These are phyloP conservation scores for Melampsora occidentalis DNA, from an alignment of 1,284 basidiomycete species.

Conservation along the genomic window DNA sequence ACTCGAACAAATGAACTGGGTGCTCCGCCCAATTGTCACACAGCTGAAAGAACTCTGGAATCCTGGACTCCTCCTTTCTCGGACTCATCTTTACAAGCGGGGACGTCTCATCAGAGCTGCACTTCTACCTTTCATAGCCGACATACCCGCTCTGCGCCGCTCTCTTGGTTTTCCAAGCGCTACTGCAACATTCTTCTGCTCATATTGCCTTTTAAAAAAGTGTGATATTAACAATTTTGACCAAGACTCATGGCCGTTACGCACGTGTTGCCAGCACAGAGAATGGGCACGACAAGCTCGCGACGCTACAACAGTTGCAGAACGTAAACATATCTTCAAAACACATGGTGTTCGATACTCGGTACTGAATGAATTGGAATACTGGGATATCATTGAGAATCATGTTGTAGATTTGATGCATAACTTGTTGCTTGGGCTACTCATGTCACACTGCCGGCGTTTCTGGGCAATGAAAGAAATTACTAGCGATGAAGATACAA, in stretches of 20 bases:
- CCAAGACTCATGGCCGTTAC: background rate
- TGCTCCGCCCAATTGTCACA: conserved; percentile 49
- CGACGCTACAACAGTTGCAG: background rate
- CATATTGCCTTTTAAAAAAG: conserved; percentile 30
- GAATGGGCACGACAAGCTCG: background rate
- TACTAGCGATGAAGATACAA: background rate
- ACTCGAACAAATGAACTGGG: conserved; percentile 42
- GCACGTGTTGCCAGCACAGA: conserved; percentile 7
- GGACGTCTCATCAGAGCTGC: background rate
- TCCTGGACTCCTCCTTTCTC: conserved; percentile 48
- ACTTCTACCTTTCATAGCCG: conserved; percentile 43
- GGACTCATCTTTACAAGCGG: background rate
- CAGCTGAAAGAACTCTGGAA: conserved; percentile 52
- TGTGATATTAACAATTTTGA: conserved; percentile 14
- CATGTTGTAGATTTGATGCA: conserved; percentile 33
- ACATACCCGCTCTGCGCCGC: conserved; percentile 42
- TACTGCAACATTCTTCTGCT: conserved; percentile 40
- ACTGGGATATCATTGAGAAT: background rate
- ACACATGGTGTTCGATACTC: conserved; percentile 24
- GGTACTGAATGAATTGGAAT: conserved; percentile 2
- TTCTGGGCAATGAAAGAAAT: conserved; percentile 23
- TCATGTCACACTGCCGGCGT: conserved; percentile 7
- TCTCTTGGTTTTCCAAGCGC: conserved; percentile 35
- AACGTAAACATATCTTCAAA: background rate
- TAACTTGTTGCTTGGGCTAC: conserved; percentile 17